A percentile compares a stretch with the other conserved stretches of the same genome.
phyloP scores from a whole-genome alignment of 2,329 filamentous ascomycete species.

The Herpotrichia juniperi region DNA sequence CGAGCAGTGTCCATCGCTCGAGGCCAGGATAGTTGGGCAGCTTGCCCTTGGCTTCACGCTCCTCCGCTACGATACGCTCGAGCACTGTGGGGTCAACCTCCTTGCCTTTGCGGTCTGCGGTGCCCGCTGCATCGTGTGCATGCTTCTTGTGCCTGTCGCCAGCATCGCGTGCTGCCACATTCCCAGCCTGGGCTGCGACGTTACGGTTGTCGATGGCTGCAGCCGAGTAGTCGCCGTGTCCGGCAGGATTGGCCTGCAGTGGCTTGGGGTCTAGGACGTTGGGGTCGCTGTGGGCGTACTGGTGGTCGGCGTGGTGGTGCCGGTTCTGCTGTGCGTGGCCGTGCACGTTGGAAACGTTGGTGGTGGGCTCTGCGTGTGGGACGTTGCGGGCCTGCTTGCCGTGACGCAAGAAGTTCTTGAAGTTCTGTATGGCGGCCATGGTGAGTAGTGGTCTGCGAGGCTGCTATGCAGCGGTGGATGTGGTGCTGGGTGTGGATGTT shows the following conservation, averaged over 20 bases:
- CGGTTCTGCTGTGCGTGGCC: slow-evolving; percentile 67
- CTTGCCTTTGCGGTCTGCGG: slow-evolving; percentile 53
- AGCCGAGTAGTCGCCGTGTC: slow-evolving; percentile 64
- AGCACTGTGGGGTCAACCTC: slow-evolving; percentile 69
- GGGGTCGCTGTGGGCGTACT: slow-evolving; percentile 64
- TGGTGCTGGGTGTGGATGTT: background rate
- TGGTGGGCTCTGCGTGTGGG: slow-evolving; percentile 65
- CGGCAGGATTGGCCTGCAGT: slow-evolving; percentile 53
- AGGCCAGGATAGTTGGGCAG: slow-evolving; percentile 85
- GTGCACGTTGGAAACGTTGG: slow-evolving; percentile 68
- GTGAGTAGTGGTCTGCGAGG: slow-evolving; percentile 31
- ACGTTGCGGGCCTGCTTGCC: slow-evolving; percentile 87
- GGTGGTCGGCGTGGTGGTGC: slow-evolving; percentile 59
- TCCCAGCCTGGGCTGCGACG: slow-evolving; percentile 70
- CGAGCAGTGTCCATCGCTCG: slow-evolving; percentile 82
- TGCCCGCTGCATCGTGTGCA: slow-evolving; percentile 50
- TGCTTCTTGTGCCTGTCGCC: slow-evolving; percentile 66
- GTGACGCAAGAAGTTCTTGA: slow-evolving; percentile 98
- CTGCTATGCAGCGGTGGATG: background rate
- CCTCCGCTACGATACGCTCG: slow-evolving; percentile 86
- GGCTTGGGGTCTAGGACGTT: slow-evolving; percentile 66
- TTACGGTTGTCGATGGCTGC: slow-evolving; percentile 68
- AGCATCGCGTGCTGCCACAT: slow-evolving; percentile 67
- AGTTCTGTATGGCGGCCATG: slow-evolving; percentile 84
- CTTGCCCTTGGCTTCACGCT: slow-evolving; percentile 83